phyloP scores from a whole-genome alignment of 352 stramenopile species.

The Phytophthora cryptogea region DNA sequence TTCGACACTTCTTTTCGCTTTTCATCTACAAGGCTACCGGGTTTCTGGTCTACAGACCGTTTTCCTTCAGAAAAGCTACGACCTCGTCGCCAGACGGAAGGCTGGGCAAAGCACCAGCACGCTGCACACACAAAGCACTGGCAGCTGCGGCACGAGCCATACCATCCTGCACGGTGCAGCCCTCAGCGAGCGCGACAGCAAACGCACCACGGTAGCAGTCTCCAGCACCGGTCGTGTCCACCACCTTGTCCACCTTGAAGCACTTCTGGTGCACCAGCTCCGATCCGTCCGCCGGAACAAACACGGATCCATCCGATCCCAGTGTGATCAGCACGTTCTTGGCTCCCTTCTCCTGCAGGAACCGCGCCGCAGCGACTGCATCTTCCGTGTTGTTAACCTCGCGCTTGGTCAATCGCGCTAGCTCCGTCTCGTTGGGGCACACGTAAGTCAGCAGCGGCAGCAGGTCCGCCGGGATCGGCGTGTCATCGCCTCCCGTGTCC shows the following conservation, averaged over 20 bases:
- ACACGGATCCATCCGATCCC: slow-evolving; percentile 67
- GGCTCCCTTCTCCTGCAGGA: slow-evolving; percentile 55
- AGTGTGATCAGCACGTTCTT: slow-evolving; percentile 72
- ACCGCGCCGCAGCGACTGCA: slow-evolving; percentile 54
- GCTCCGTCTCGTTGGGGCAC: slow-evolving; percentile 82
- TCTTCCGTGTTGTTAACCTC: slow-evolving; percentile 49
- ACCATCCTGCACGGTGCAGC: slow-evolving; percentile 48
- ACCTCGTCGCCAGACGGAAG: slow-evolving; percentile 55
- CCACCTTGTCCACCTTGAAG: slow-evolving; percentile 62
- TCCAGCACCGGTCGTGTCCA: slow-evolving; percentile 80
- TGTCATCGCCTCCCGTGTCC: slow-evolving; percentile 79
- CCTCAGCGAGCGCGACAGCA: slow-evolving; percentile 60
- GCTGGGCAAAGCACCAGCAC: slow-evolving; percentile 65
- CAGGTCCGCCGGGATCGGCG: slow-evolving; percentile 51
- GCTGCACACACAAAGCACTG: slow-evolving; percentile 71
- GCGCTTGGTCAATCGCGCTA: slow-evolving; percentile 48
- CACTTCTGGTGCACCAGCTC: slow-evolving; percentile 49
- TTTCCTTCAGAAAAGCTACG: slow-evolving; percentile 37
- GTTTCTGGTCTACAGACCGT: slow-evolving; percentile 9
- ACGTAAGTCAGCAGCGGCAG: slow-evolving; percentile 63
- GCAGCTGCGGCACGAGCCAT: slow-evolving; percentile 62
- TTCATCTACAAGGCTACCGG: neutral
- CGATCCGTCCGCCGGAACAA: slow-evolving; percentile 46
- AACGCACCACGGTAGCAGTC: slow-evolving; percentile 82
- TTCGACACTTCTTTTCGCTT: slow-evolving; percentile 1